Evolutionary conservation across 306 rosid species (phyloP).

Genomic region (Pterocarpus santalinus): DNA sequence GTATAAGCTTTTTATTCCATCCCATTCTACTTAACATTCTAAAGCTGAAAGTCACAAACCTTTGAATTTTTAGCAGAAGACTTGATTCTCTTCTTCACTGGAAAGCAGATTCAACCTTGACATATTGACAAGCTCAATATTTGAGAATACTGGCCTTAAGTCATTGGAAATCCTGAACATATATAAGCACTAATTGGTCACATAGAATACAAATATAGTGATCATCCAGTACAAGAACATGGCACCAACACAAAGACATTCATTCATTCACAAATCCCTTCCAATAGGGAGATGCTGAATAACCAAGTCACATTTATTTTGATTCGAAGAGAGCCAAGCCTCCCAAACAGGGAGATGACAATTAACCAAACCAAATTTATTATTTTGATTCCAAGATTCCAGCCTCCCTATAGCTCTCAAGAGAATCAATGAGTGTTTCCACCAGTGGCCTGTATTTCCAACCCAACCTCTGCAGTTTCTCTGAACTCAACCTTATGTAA

Average conservation of each 20-base stretch:
- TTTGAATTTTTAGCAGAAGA: too few relatives aligned
- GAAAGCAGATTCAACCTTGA: too few relatives aligned
- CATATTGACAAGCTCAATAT: too few relatives aligned
- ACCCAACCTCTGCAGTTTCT: conserved; percentile 68
- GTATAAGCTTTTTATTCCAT: too few relatives aligned
- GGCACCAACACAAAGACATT: conserved; percentile 2
- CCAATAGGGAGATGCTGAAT: neutral
- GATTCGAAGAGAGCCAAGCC: neutral
- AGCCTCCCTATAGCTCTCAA: conserved; percentile 54
- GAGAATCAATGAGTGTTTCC: conserved; percentile 69
- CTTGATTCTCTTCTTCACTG: too few relatives aligned
- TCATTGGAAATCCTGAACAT: too few relatives aligned
- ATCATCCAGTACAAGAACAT: conserved; percentile 9
- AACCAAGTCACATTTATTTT: conserved; percentile 17
- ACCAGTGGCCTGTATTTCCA: conserved; percentile 68
- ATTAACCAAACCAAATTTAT: neutral
- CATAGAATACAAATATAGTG: neutral
- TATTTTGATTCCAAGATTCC: conserved; percentile 48
- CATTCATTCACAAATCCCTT: conserved; percentile 24
- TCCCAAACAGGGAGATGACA: too few relatives aligned
- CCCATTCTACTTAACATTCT: too few relatives aligned
- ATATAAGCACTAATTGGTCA: neutral
- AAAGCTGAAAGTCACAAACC: too few relatives aligned
- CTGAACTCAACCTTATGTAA: conserved; percentile 44
- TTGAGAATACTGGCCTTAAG: too few relatives aligned